Evolutionary conservation across 176 grass and related monocot genomes (phyloP).

Genomic region (Puya raimondii): DNA sequence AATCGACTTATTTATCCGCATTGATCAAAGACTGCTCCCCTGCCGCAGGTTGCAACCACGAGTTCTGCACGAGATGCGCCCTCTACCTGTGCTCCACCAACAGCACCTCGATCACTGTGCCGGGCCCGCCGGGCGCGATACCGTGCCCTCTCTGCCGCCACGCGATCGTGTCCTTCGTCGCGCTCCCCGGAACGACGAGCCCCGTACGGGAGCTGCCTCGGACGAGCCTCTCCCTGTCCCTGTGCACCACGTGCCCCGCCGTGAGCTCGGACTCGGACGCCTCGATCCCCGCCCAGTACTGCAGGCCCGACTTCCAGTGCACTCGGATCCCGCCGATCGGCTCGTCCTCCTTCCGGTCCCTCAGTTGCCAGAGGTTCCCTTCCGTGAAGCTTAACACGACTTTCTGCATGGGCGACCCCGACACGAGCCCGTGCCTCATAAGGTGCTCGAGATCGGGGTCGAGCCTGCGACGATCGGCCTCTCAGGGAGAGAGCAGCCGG

Average conservation of each 20-base stretch:
- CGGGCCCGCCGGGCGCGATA: conserved; percentile 50
- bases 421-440: conserved; percentile 52
- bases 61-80: conserved; percentile 97
- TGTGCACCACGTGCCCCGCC: conserved; percentile 66
- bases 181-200: conserved; percentile 48
- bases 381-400: conserved; percentile 64
- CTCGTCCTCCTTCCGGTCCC: conserved; percentile 68
- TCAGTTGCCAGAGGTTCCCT: conserved; percentile 75
- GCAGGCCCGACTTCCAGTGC: conserved; percentile 51
- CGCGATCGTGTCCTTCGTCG: conserved; percentile 52
- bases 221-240: conserved; percentile 62
- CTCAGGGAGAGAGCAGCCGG: conserved; percentile 52
- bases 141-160: conserved; percentile 83
- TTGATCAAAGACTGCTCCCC: not conserved
- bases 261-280: conserved; percentile 47
- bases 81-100: conserved; percentile 83
- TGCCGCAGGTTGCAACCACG: conserved; percentile 78
- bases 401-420: conserved; percentile 65
- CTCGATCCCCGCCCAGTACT: conserved; percentile 30
- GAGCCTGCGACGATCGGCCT: conserved; percentile 41
- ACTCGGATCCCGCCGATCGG: conserved; percentile 36
- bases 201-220: conserved; percentile 50
- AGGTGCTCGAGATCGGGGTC: conserved; percentile 48
- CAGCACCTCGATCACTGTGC: conserved; percentile 26
- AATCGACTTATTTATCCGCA: not conserved